Conservation (phyloP, 441 rosid species). For the Populus hybrid region DNA sequence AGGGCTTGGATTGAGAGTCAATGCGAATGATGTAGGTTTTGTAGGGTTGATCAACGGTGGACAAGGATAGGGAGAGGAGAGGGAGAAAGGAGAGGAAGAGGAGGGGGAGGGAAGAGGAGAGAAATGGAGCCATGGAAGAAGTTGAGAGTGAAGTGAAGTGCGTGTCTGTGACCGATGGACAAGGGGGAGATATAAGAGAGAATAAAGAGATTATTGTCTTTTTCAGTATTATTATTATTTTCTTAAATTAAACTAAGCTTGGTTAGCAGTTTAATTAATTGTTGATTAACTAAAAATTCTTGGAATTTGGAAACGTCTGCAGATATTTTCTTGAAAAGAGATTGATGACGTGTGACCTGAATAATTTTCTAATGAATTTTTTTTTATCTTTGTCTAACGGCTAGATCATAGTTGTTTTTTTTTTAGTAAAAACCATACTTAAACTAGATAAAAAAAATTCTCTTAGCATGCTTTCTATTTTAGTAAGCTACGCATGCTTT, state of each 20-base stretch:
- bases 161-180: conserved; percentile 7
- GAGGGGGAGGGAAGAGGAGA: neutral
- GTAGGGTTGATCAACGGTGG: conserved; percentile 9
- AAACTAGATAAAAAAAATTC: no score
- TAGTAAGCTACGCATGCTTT: no score
- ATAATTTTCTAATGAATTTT: neutral
- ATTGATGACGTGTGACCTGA: no score
- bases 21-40: conserved; percentile 67
- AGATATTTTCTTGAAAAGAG: no score
- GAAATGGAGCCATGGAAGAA: conserved; percentile 18
- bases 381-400: neutral
- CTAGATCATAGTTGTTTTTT: neutral
- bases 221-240: neutral
- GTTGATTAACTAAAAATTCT: no score
- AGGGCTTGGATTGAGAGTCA: conserved; percentile 62
- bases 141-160: conserved; percentile 27
- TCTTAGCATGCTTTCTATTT: neutral
- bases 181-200: neutral
- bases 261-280: no score
- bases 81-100: neutral
- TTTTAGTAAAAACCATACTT: no score
- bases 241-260: neutral
- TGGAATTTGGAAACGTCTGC: no score
- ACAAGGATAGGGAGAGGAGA: neutral
- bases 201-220: neutral